phyloP scores from a whole-genome alignment of 257 asterid genomes.

The Henckelia pumila region DNA sequence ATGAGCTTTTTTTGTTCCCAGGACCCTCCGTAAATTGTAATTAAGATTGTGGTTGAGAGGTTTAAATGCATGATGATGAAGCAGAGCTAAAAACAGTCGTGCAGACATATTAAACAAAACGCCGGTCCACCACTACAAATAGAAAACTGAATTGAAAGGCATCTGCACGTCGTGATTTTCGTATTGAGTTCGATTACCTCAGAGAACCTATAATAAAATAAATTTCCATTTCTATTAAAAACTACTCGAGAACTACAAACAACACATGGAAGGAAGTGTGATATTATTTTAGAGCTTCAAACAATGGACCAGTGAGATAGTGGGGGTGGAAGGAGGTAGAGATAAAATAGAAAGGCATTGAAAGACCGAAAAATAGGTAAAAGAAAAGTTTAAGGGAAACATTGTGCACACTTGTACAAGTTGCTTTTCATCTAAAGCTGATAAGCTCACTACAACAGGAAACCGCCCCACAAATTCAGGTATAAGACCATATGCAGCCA shows the following conservation, averaged over 20 bases:
- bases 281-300: too few relatives aligned
- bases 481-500: conserved; percentile 86
- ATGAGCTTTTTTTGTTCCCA: too few relatives aligned
- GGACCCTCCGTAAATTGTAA: too few relatives aligned
- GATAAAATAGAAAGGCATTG: not conserved
- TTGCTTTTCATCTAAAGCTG: conserved; percentile 82
- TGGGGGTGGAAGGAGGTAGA: conserved; percentile 1
- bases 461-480: conserved; percentile 95
- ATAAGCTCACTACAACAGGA: conserved; percentile 77
- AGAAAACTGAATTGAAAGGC: conserved; percentile 7
- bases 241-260: too few relatives aligned
- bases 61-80: not conserved
- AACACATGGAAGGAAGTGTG: too few relatives aligned
- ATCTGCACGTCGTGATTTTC: too few relatives aligned
- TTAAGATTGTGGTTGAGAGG: too few relatives aligned
- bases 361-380: not conserved
- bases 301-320: too few relatives aligned
- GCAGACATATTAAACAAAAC: not conserved
- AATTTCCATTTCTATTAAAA: not conserved
- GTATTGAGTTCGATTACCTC: not conserved
- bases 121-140: not conserved
- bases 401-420: conserved; percentile 68
- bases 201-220: not conserved
- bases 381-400: conserved; percentile 21
- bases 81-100: not conserved